Evolutionary conservation across 805 yeast genomes (phyloP).

Genomic region (Huiozyma naganishii): DNA sequence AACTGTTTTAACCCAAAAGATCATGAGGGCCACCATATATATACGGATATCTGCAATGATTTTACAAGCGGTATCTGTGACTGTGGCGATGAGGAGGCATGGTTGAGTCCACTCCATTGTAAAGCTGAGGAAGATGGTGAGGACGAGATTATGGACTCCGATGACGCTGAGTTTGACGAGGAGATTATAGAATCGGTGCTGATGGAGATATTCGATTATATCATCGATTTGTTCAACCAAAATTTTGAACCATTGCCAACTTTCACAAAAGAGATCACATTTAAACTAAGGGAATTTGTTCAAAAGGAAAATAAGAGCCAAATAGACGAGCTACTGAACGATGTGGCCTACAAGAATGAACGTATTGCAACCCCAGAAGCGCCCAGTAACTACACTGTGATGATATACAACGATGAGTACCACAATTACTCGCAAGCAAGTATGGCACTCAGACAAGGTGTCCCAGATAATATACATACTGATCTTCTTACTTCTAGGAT

Average conservation of each 20-base stretch:
- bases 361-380: slow-evolving; percentile 3
- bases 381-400: slow-evolving; percentile 34
- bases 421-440: slow-evolving; percentile 52
- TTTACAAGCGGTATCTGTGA: slow-evolving; percentile 53
- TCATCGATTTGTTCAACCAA: slow-evolving; percentile 31
- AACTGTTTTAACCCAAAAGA: slow-evolving; percentile 62
- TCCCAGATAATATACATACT: slow-evolving; percentile 26
- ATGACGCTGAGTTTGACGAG: slow-evolving; percentile 4
- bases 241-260: slow-evolving; percentile 27
- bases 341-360: slow-evolving; percentile 7
- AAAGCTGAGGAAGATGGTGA: slow-evolving; percentile 20
- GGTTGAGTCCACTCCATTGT: slow-evolving; percentile 44
- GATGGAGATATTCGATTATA: slow-evolving; percentile 29
- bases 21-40: slow-evolving; percentile 57
- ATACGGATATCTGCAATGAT: slow-evolving; percentile 39
- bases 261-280: slow-evolving; percentile 21
- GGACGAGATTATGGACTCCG: slow-evolving; percentile 22
- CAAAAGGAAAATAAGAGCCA: slow-evolving; percentile 15
- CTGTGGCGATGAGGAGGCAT: slow-evolving; percentile 63
- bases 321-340: slow-evolving; percentile 12
- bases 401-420: slow-evolving; percentile 73
- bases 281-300: slow-evolving; percentile 20
- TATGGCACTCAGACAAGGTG: slow-evolving; percentile 34
- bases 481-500: slow-evolving; percentile 33
- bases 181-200: slow-evolving; percentile 22